Evolutionary conservation across 768 basidiomycete species (phyloP).

Genomic region (Boletus subparvulus): DNA sequence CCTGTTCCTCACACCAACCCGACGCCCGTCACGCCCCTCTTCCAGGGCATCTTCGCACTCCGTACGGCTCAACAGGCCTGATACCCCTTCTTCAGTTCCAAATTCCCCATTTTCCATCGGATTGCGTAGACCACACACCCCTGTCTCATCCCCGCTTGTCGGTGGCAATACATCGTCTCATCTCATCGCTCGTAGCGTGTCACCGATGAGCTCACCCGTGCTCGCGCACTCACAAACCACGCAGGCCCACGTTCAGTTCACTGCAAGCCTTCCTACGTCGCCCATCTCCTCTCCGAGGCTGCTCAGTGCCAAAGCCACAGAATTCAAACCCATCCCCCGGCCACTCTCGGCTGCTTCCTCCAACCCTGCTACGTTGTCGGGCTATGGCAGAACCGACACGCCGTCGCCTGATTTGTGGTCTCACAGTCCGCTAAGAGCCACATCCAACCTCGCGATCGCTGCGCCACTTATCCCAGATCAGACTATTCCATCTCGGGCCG

Average conservation of each 20-base stretch:
- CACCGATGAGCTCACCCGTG: slow-evolving; percentile 67
- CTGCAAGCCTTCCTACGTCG: slow-evolving; percentile 81
- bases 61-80: slow-evolving; percentile 65
- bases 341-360: slow-evolving; percentile 72
- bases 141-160: slow-evolving; percentile 74
- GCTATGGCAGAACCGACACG: slow-evolving; percentile 62
- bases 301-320: slow-evolving; percentile 85
- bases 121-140: slow-evolving; percentile 79
- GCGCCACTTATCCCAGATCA: slow-evolving; percentile 83
- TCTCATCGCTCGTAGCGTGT: slow-evolving; percentile 51
- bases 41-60: slow-evolving; percentile 77
- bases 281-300: slow-evolving; percentile 83
- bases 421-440: slow-evolving; percentile 62
- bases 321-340: slow-evolving; percentile 82
- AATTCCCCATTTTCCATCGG: slow-evolving; percentile 72
- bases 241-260: slow-evolving; percentile 59
- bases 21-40: slow-evolving; percentile 78
- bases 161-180: slow-evolving; percentile 54
- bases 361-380: slow-evolving; percentile 48
- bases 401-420: slow-evolving; percentile 93
- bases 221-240: slow-evolving; percentile 55
- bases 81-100: slow-evolving; percentile 74
- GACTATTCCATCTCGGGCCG: slow-evolving; percentile 46
- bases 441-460: slow-evolving; percentile 88
- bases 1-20: slow-evolving; percentile 75